phyloP scores from a whole-genome alignment of 805 yeast genomes.

The Hanseniaspora pseudoguilliermondii region DNA sequence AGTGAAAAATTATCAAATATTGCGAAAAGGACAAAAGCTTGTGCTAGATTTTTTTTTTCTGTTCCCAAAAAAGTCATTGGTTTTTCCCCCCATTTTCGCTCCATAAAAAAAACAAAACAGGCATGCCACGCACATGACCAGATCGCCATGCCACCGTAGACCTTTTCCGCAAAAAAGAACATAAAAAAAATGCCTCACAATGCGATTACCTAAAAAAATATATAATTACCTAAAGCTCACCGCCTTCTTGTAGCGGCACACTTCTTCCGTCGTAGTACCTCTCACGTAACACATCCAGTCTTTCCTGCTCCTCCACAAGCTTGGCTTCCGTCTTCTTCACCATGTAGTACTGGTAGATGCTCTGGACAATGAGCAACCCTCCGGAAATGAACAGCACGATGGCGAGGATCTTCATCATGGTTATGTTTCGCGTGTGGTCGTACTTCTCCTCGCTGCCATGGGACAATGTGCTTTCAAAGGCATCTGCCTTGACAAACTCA shows the following conservation, averaged over 20 bases:
- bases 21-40: too few species aligned
- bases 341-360: constrained; percentile 56
- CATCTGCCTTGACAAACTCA: constrained; percentile 19
- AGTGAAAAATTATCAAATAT: too few species aligned
- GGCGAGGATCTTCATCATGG: constrained; percentile 42
- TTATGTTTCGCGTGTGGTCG: constrained; percentile 16
- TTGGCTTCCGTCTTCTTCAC: constrained; percentile 65
- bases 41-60: too few species aligned
- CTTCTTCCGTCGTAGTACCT: neutral
- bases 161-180: neutral
- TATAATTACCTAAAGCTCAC: too few species aligned
- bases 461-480: constrained; percentile 23
- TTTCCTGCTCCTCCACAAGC: constrained; percentile 7
- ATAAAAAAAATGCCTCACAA: too few species aligned
- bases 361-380: constrained; percentile 46
- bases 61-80: too few species aligned
- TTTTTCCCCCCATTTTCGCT: too few species aligned
- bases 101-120: too few species aligned
- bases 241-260: neutral
- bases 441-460: constrained; percentile 23
- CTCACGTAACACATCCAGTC: constrained; percentile 6
- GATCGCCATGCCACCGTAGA: too few species aligned
- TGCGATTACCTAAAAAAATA: too few species aligned
- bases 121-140: too few species aligned
- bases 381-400: constrained; percentile 59